phyloP scores from a whole-genome alignment of 768 basidiomycete species.

The Termitomyces sp. region DNA sequence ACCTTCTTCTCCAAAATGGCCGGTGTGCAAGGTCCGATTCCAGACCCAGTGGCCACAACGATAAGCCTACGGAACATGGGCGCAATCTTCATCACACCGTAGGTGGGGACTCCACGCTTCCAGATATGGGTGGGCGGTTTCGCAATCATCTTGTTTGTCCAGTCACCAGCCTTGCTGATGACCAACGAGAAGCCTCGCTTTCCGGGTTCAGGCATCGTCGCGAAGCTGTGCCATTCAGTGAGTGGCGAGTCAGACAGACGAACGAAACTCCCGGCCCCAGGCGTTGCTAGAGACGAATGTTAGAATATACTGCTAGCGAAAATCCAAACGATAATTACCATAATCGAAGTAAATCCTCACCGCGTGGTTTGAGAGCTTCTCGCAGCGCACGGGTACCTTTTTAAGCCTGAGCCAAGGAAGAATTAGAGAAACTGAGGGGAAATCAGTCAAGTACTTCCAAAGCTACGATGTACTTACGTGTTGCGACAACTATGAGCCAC shows the following conservation, averaged over 20 bases:
- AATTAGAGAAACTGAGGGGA: conserved; percentile 27
- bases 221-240: conserved; percentile 60
- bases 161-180: conserved; percentile 58
- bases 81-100: conserved; percentile 52
- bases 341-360: conserved; percentile 44
- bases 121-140: conserved; percentile 54
- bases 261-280: conserved; percentile 44
- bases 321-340: conserved; percentile 17
- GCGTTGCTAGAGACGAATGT: conserved; percentile 28
- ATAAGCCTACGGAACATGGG: conserved; percentile 53
- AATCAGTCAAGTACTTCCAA: background rate
- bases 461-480: conserved; percentile 8
- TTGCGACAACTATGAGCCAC: conserved; percentile 39
- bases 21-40: conserved; percentile 60
- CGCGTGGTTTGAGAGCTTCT: conserved; percentile 39
- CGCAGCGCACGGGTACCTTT: conserved; percentile 36
- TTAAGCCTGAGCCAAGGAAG: conserved; percentile 42
- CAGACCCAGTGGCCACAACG: conserved; percentile 55
- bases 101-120: conserved; percentile 57
- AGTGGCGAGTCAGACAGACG: conserved; percentile 45
- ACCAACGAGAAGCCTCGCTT: conserved; percentile 52
- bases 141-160: conserved; percentile 50
- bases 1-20: conserved; percentile 47
- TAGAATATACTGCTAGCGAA: background rate
- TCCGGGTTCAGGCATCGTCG: conserved; percentile 47